Conservation (phyloP, 208 protist species). For the Leishmania amazonensis region DNA sequence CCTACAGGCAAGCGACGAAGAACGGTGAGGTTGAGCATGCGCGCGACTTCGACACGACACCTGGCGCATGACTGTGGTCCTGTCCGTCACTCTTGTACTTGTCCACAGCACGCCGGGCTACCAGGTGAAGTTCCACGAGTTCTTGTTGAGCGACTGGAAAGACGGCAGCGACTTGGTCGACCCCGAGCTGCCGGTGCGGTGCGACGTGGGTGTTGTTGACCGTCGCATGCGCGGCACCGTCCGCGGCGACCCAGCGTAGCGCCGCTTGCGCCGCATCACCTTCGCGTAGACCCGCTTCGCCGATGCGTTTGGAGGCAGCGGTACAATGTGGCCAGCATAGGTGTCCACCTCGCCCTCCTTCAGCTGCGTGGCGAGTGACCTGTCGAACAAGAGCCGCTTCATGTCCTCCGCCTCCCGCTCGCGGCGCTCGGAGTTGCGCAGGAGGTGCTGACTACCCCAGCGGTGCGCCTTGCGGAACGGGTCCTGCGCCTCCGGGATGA, state of each 20-base stretch:
- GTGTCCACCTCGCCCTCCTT: slow-evolving; percentile 63
- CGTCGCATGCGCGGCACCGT: slow-evolving; percentile 43
- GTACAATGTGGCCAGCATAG: slow-evolving; percentile 84
- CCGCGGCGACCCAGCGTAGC: slow-evolving; percentile 71
- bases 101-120: slow-evolving; percentile 19
- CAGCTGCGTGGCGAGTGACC: slow-evolving; percentile 57
- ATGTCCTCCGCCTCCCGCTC: slow-evolving; percentile 50
- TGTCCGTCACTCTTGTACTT: neutral
- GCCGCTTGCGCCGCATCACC: slow-evolving; percentile 59
- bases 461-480: slow-evolving; percentile 57
- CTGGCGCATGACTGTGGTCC: neutral
- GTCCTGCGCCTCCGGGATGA: slow-evolving; percentile 53
- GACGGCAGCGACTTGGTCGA: slow-evolving; percentile 28
- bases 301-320: slow-evolving; percentile 67
- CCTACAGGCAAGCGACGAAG: neutral
- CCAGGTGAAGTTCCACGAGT: slow-evolving; percentile 91
- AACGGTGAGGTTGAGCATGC: neutral
- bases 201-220: slow-evolving; percentile 17
- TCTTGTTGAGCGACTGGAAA: slow-evolving; percentile 73
- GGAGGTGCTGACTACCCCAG: slow-evolving; percentile 67
- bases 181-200: slow-evolving; percentile 4
- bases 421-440: slow-evolving; percentile 72
- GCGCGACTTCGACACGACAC: neutral
- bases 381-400: slow-evolving; percentile 67
- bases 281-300: slow-evolving; percentile 71